phyloP scores from a whole-genome alignment of 495 filamentous ascomycete genomes.

The Penicillium silybi region DNA sequence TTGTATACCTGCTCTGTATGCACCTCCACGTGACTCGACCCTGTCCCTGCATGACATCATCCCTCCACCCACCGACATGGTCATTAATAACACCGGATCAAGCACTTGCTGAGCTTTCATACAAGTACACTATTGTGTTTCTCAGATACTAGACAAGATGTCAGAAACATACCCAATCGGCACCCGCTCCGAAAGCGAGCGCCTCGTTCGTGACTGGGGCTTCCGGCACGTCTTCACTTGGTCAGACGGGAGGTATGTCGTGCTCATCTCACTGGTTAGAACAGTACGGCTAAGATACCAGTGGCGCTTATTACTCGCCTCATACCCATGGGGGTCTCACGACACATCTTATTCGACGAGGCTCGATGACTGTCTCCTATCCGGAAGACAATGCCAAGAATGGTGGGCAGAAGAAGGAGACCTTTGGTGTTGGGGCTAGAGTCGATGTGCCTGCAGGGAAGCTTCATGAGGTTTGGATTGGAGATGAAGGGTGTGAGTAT shows the following conservation, averaged over 20 bases:
- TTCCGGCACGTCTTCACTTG: conserved; percentile 76
- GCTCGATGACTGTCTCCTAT: conserved; percentile 68
- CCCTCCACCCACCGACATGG: background rate
- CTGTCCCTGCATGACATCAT: conserved; percentile 7
- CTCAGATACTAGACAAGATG: conserved; percentile 1
- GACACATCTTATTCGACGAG: conserved; percentile 72
- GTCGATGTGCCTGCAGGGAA: conserved; percentile 73
- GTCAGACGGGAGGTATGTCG: conserved; percentile 67
- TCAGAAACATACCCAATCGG: conserved; percentile 33
- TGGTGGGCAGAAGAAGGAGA: conserved; percentile 53
- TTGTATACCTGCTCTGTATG: background rate
- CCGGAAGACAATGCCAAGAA: conserved; percentile 56
- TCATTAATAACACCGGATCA: background rate
- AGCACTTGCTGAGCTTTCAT: background rate
- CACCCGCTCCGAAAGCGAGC: conserved; percentile 54
- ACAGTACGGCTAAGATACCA: conserved; percentile 15
- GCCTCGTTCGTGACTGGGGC: conserved; percentile 69
- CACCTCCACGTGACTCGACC: conserved; percentile 1
- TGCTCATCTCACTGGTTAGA: background rate
- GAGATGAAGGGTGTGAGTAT: conserved; percentile 72
- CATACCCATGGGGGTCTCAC: conserved; percentile 68
- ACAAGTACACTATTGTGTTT: background rate
- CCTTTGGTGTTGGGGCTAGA: conserved; percentile 62
- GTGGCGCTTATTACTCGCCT: conserved; percentile 70
- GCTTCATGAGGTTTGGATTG: conserved; percentile 83